Percentiles rank a stretch among this genome's conserved stretches.
phyloP scores from a whole-genome alignment of 2,329 filamentous ascomycete genomes.

The Colletotrichum navitas region DNA sequence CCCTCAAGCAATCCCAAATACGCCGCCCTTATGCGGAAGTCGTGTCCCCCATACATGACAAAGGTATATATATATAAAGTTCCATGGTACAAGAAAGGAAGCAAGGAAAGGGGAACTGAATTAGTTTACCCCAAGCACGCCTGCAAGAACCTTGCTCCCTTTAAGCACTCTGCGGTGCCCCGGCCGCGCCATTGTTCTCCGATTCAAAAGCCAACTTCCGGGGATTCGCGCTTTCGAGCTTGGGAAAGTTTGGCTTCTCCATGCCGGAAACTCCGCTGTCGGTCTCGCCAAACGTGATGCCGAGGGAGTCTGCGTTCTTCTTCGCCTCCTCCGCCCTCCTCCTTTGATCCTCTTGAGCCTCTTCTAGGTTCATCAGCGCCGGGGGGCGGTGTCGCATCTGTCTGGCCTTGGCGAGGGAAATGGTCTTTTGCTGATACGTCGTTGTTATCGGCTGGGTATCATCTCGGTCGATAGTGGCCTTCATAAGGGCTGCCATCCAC shows the following conservation, averaged over 20 bases:
- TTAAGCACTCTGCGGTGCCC: conserved; percentile 50
- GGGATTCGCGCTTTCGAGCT: conserved; percentile 50
- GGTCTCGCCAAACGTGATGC: conserved; percentile 57
- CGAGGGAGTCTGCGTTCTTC: conserved; percentile 55
- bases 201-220: conserved; percentile 46
- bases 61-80: conserved; percentile 41
- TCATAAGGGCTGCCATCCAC: conserved; percentile 99
- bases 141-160: conserved; percentile 3
- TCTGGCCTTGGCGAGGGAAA: conserved; percentile 88
- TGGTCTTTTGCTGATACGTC: conserved; percentile 97
- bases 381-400: conserved; percentile 91
- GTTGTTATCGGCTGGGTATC: conserved; percentile 83
- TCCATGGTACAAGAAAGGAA: conserved; percentile 42
- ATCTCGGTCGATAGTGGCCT: conserved; percentile 97
- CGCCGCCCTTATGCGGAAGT: conserved; percentile 42
- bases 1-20: conserved; percentile 40
- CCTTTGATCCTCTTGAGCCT: conserved; percentile 48
- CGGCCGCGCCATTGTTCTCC: conserved; percentile 46
- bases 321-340: conserved; percentile 46
- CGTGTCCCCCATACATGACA: conserved; percentile 43
- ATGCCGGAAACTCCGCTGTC: conserved; percentile 60
- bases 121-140: conserved; percentile 8
- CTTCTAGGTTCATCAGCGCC: conserved; percentile 81
- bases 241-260: conserved; percentile 51
- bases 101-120: conserved; percentile 29